Conservation (phyloP, 106 monocot genomes). For the Acanthochlamys bracteata region DNA sequence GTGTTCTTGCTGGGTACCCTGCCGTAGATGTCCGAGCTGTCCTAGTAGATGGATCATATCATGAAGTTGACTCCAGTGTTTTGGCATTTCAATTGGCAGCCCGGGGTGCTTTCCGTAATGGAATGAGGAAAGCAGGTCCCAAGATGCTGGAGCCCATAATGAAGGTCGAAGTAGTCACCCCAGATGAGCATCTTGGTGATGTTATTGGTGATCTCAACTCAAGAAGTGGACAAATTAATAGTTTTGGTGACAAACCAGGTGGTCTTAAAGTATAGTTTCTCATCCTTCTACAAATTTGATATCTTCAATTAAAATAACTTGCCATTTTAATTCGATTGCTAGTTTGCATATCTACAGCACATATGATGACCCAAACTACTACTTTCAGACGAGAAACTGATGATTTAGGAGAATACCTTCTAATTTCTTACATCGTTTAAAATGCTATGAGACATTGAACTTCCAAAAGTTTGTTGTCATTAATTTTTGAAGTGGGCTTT, state of each 20-base stretch:
- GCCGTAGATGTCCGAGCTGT: slow-evolving; percentile 90
- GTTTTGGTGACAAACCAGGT: slow-evolving; percentile 91
- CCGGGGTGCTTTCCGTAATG: slow-evolving; percentile 85
- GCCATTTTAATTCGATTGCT: slow-evolving; percentile 33
- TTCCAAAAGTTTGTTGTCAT: no score
- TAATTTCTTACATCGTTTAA: no score
- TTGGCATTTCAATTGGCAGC: slow-evolving; percentile 93
- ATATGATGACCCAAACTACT: no score
- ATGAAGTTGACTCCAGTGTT: slow-evolving; percentile 98
- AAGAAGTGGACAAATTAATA: slow-evolving; percentile 85
- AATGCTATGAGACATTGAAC: no score
- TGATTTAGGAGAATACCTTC: no score
- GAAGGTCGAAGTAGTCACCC: slow-evolving; percentile 93
- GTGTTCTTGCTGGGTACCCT: slow-evolving; percentile 90
- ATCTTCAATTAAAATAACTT: background rate
- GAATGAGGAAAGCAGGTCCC: slow-evolving; percentile 77
- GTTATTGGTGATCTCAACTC: slow-evolving; percentile 98
- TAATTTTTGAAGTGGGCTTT: no score
- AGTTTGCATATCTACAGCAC: no score
- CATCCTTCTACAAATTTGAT: background rate
- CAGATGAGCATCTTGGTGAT: slow-evolving; percentile 98
- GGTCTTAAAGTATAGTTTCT: slow-evolving; percentile 68
- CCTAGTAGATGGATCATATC: slow-evolving; percentile 84
- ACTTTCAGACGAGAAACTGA: no score
- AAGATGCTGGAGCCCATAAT: slow-evolving; percentile 92